Percentiles rank a stretch among this genome's conserved stretches.
These are phyloP conservation scores for Plenodomus tracheiphilus DNA, from an alignment of 2,329 filamentous ascomycete genomes.

Conservation along the genomic window DNA sequence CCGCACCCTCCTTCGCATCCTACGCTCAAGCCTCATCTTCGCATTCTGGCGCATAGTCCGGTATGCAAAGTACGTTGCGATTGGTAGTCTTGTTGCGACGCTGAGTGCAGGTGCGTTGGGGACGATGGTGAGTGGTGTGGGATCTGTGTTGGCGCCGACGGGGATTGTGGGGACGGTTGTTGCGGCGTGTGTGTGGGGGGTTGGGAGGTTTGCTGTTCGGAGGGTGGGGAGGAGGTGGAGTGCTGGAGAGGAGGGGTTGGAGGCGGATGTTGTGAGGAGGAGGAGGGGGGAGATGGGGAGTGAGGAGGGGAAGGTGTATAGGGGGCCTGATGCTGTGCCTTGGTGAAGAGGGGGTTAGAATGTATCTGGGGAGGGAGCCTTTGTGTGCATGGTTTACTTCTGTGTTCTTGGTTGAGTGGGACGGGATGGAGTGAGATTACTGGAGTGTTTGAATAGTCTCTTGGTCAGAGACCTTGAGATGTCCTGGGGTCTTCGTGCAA, in stretches of 20 bases:
- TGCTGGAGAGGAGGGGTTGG: slow-evolving; percentile 17
- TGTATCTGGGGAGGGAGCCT: too few relatives aligned
- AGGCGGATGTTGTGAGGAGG: slow-evolving; percentile 12
- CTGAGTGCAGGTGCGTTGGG: slow-evolving; percentile 45
- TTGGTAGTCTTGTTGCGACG: slow-evolving; percentile 46
- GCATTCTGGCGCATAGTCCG: slow-evolving; percentile 49
- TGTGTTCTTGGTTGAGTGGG: too few relatives aligned
- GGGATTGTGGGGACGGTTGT: slow-evolving; percentile 45
- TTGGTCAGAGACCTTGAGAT: too few relatives aligned
- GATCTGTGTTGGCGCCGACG: slow-evolving; percentile 49
- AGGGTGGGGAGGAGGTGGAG: slow-evolving; percentile 37
- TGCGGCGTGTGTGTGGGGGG: slow-evolving; percentile 45
- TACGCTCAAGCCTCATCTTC: slow-evolving; percentile 46
- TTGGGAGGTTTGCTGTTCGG: slow-evolving; percentile 42
- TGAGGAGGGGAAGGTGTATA: neutral
- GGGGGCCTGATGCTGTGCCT: slow-evolving; percentile 23
- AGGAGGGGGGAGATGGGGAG: slow-evolving; percentile 6
- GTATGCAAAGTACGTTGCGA: slow-evolving; percentile 50
- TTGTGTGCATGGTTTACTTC: too few relatives aligned
- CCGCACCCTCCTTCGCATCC: slow-evolving; percentile 43
- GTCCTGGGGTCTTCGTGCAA: too few relatives aligned
- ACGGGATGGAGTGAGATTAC: too few relatives aligned
- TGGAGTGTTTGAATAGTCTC: too few relatives aligned
- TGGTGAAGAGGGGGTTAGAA: slow-evolving; percentile 14
- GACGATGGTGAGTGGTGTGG: slow-evolving; percentile 43